Base-by-base conservation (phyloP, 139 green algal species). In the Monoraphidium neglectum region DNA sequence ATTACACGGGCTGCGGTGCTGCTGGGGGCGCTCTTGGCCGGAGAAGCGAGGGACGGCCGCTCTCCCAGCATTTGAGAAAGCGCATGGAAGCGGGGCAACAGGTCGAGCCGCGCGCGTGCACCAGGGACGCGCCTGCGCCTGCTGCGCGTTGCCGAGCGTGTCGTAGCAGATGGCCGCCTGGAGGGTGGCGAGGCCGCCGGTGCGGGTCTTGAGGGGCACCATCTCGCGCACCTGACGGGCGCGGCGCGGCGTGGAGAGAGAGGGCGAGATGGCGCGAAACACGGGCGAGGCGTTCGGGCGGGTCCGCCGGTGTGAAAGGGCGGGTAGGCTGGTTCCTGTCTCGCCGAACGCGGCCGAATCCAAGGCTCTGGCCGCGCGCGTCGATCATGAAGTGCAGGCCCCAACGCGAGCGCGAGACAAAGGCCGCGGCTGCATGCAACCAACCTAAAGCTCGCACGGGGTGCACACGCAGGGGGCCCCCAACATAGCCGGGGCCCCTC, bases 101-200 rank as follows among this genome's bases (percentile, higher is more conserved):
- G 1, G 28, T 47, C 26, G 54, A 64, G 28, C 65, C 79, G 12
- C 33, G 63, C 54, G 88, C 85, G 78, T 95, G 95, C 6, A 95
- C 81, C n/a, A n/a, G n/a, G n/a, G n/a, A n/a, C n/a, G n/a, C 21
- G 82, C 78, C 56, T 91, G 85, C 0, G 90, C 91, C 76, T 91
- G 76, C 5, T 89, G 33, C 18, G 43, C 79, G 30, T 83, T 56
- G 1, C 89, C 91, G 38, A 97, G 68, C 0, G 89, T 95, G 83
- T 97, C 93, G 35, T 97, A 81, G 72, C 90, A 95, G 43, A 98
- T 87, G 5, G 94, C 93, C 36, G 90, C 74, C 76, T 95, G 87
- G 54, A 98, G 81, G 0, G 75, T 77, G 0, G 86, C 91, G 53
- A 88, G 47, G 10, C 93, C 93, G 33, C 95, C 93, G 47, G 93